These are phyloP conservation scores for Mortierella polycephala DNA, from an alignment of 371 early-diverging fungal genomes.

Conservation along the genomic window DNA sequence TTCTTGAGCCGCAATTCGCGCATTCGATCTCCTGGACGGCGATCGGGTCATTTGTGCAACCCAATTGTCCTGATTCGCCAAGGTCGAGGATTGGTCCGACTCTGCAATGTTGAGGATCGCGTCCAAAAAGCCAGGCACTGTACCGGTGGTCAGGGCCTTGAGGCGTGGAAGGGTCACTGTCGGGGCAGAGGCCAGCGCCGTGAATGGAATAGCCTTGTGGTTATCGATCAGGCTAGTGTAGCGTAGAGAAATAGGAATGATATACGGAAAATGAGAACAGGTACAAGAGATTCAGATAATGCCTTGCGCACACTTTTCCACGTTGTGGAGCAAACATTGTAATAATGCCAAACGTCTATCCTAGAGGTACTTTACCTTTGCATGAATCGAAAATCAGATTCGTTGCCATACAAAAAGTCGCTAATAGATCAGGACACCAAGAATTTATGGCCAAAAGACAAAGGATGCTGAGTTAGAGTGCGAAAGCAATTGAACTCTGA, in stretches of 20 bases:
- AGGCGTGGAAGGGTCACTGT: constrained; percentile 96
- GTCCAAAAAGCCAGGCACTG: constrained; percentile 77
- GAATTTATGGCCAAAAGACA: not conserved
- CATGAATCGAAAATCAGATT: constrained; percentile 73
- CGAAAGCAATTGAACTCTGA: not conserved
- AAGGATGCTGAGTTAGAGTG: not conserved
- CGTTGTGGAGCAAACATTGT: not conserved
- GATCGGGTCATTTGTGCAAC: constrained; percentile 71
- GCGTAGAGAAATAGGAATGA: too few species aligned
- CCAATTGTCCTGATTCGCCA: constrained; percentile 78
- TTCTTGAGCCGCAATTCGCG: not conserved
- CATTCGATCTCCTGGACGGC: constrained; percentile 52
- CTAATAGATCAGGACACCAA: constrained; percentile 48
- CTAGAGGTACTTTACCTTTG: constrained; percentile 56
- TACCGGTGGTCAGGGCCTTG: constrained; percentile 92
- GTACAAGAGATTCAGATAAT: not conserved
- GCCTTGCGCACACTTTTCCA: not conserved
- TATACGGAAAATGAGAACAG: not conserved
- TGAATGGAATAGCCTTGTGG: constrained; percentile 69
- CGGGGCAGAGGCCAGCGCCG: constrained; percentile 84
- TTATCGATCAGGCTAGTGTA: constrained; percentile 59
- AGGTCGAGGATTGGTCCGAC: constrained; percentile 77
- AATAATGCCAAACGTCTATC: not conserved
- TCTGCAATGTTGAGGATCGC: constrained; percentile 89
- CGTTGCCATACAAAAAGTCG: constrained; percentile 78